Base-by-base conservation (phyloP, 306 rosid species). In the Cyamopsis tetragonoloba region DNA sequence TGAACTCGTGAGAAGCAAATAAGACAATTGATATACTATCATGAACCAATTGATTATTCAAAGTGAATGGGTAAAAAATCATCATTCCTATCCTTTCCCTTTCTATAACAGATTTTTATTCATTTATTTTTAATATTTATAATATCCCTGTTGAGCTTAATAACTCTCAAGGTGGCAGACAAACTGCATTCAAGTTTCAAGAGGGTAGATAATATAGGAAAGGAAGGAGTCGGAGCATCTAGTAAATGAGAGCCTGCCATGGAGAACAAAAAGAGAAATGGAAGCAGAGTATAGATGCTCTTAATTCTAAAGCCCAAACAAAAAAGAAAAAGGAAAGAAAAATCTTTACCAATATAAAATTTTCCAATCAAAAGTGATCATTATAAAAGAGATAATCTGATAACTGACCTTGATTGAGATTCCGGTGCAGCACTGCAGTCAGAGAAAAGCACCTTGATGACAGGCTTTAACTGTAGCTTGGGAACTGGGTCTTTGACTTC, bases 401-500 rank as follows among this genome's bases (percentile, higher is more conserved):
- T 12, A 56, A 69, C 87, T 14, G 44, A 89, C 98, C 98, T 86
- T 75, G 49, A 64, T 38, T 89, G 88, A 56, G 89, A 80, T 63
- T 89, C 87, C 2, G 79, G 48, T 10, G 67, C 74, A 23, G 54
- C 72, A 71, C 65, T 42, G 76, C 76, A 81, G 39, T 88, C 80
- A 51, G 95, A 84, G 61, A 80, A 93, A 66, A 84, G 85, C 77
- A 93, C 88, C 80, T 93, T 84, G 73, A 82, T 73, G 72, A 85
- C 71, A 20, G 97, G 92, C 59, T 39, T 73, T 46, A 92, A 80
- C 72, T 84, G 84, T 32, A 79, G 70, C 31, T 85, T 87, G 12
- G 76, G 76, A 71, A 78, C 70, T 12, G 55, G 63, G 39, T 57
- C 39, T 32, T 65, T 41, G 43, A 71, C 79, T 71, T 75, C 80